Evolutionary conservation across 352 stramenopile genomes (phyloP), one percentile per base, ranked within the genome.

Genomic region (Plasmopara viticola): DNA sequence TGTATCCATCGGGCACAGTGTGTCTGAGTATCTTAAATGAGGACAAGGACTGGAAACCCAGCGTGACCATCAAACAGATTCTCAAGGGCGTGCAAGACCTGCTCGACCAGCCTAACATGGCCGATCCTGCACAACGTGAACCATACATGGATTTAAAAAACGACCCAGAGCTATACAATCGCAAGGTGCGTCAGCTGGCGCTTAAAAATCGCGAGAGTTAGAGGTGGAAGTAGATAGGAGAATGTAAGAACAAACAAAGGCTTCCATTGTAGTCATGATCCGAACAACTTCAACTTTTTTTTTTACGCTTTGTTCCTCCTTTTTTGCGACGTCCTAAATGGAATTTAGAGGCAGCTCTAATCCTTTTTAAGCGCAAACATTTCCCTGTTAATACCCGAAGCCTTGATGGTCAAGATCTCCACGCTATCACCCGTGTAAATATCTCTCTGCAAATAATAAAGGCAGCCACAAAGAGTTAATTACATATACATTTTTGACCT

Each of bases 371-470:
- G 73, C 55, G 86, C 52, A 60, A 98, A 98, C 42, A 83, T 74
- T 57, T 97, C 85, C 56, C 79, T 96, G 44, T 78, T 66, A 59
- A 96, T 94, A 38, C 94, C 95, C 37, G 87, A 81, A 48, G 84
- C 83, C n/a, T 83, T 97, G 71, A 99, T 98, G 48, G 97, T 87
- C 63, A 96, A 87, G 70, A 99, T 98, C 69, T 98, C 95, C 49
- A 99, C 86, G 44, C 83, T 86, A 79, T 99, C 96, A 60, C 96
- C 96, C 34, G 95, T 98, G 82, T 98, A 98, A 84, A 99, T 99
- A 88, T 99, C 96, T 66, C 97, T 86, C 81, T 87, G 60, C 20
- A 45, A 14, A 38, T 34, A 51, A 48, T 53, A n/a, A 29, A 37
- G 43, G 42, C 13, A 33, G 28, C 14, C 56, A 40, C 12, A 39